Base-by-base conservation (phyloP, 805 yeast species). In the Saccharomycopsis javanensis region DNA sequence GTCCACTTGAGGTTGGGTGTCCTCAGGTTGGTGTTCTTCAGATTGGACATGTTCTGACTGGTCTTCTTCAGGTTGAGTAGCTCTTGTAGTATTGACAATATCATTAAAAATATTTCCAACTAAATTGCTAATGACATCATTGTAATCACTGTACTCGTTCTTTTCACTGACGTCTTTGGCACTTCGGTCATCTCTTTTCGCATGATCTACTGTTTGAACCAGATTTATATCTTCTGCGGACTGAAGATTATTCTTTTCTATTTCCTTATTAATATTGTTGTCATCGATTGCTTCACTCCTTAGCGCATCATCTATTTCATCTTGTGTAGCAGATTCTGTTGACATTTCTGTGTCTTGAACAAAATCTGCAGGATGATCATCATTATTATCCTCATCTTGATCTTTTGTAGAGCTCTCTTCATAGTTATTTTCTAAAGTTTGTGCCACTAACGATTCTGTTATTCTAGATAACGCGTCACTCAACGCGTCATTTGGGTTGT, bases 81-180 rank as follows among this genome's bases (percentile, higher is more conserved):
- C 31, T 16, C 25, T 25, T 20, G 51, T 55, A 15, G 51, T 50
- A 16, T 50, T 28, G 20, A 50, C 51, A 8, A 55, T 55, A 20
- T 50, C 57, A 23, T 42, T 48, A 15, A 55, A 53, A 20, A 55
- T 25, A 51, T 52, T 51, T 15, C 57, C 55, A 28, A 52, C 53
- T 27, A 53, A 38, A 20, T 54, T 48, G 25, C 16, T 20, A 28
- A 38, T 37, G 16, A 20, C 55, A 38, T 51, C 55, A 23, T 20
- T 42, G n/a, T 50, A 18, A 11, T 31, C 57, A 51, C 30, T 69
- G 4, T 62, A 63, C 1, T 63, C 65, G 27, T 53, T 54, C 1
- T 51, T 11, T 7, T 33, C 18, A 3, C 16, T 10, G 11, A 2
- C 16, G 20, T 16, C 15, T 27, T 16, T 18, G 7, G 8, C 23